Evolutionary conservation across 2,329 filamentous ascomycete genomes (phyloP).

Genomic region (Phialemonium atrogriseum): DNA sequence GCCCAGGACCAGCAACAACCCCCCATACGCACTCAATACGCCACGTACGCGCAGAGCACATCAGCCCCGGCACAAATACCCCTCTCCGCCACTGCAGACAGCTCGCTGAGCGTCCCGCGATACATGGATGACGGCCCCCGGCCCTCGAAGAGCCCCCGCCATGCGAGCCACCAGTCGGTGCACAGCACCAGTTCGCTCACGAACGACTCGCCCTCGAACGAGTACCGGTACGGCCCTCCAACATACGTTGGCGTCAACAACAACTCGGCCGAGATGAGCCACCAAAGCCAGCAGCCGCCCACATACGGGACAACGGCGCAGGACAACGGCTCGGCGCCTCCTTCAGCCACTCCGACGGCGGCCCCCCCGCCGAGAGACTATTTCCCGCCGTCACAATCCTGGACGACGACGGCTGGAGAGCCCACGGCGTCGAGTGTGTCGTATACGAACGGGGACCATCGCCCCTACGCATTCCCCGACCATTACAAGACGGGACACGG

Average conservation of each 20-base stretch:
- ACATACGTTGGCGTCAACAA: conserved; percentile 26
- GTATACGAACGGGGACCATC: conserved; percentile 36
- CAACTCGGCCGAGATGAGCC: conserved; percentile 24
- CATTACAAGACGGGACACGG: conserved; percentile 34
- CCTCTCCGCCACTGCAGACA: conserved; percentile 32
- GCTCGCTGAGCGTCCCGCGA: conserved; percentile 43
- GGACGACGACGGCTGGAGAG: conserved; percentile 44
- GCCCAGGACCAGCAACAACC: conserved; percentile 35
- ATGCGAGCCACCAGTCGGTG: conserved; percentile 44
- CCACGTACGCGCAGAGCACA: conserved; percentile 40
- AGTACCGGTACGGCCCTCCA: conserved; percentile 49
- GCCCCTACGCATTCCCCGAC: conserved; percentile 41
- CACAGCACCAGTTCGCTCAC: conserved; percentile 40
- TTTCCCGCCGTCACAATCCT: conserved; percentile 41
- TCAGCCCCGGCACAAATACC: conserved; percentile 43
- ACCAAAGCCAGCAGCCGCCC: conserved; percentile 21
- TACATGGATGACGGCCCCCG: conserved; percentile 48
- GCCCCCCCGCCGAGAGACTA: conserved; percentile 38
- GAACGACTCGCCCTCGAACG: conserved; percentile 39
- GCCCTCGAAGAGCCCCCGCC: conserved; percentile 48
- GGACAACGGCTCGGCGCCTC: conserved; percentile 9
- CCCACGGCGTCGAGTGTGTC: conserved; percentile 29
- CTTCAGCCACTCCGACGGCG: conserved; percentile 14
- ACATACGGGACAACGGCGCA: conserved; percentile 8
- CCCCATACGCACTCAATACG: conserved; percentile 45